These are phyloP conservation scores for Colletotrichum agaves DNA, from an alignment of 2,329 filamentous ascomycete genomes.

Conservation along the genomic window DNA sequence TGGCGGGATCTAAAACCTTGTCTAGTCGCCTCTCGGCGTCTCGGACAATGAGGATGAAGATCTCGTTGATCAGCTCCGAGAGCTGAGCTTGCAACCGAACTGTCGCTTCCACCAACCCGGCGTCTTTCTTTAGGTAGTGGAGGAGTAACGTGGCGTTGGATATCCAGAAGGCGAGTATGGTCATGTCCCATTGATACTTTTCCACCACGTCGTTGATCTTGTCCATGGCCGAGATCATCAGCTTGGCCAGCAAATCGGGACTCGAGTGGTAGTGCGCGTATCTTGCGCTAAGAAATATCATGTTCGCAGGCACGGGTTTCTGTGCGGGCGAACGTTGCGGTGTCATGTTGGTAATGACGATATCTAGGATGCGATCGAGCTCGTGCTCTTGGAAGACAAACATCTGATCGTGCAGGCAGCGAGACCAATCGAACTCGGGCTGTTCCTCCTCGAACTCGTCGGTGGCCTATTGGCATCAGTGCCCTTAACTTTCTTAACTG, in stretches of 20 bases:
- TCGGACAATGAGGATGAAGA: constrained; percentile 96
- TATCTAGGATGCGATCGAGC: constrained; percentile 89
- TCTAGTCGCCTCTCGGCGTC: constrained; percentile 96
- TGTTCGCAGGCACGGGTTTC: constrained; percentile 96
- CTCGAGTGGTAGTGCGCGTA: constrained; percentile 98
- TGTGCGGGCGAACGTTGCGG: constrained; percentile 95
- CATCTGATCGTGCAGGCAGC: constrained; percentile 98
- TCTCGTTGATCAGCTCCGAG: constrained; percentile 95
- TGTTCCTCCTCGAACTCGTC: constrained; percentile 89
- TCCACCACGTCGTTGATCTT: constrained; percentile 99
- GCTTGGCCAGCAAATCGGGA: constrained; percentile 80
- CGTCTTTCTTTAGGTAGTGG: constrained; percentile 89
- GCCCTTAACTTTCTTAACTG: constrained; percentile 41
- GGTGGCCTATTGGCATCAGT: constrained; percentile 17
- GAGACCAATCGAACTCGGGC: constrained; percentile 95
- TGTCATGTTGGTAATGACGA: constrained; percentile 98
- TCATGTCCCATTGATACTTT: constrained; percentile 98
- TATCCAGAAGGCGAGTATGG: constrained; percentile 97
- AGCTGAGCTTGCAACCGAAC: constrained; percentile 89
- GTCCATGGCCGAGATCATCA: constrained; percentile 89
- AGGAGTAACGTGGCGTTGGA: constrained; percentile 95
- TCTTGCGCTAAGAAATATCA: constrained; percentile 93
- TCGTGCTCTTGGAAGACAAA: constrained; percentile 98
- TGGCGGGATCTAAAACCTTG: constrained; percentile 91
- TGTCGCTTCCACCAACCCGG: constrained; percentile 37